Base-by-base conservation (phyloP, 305 asterid genomes). In the Ilex paraguariensis region DNA sequence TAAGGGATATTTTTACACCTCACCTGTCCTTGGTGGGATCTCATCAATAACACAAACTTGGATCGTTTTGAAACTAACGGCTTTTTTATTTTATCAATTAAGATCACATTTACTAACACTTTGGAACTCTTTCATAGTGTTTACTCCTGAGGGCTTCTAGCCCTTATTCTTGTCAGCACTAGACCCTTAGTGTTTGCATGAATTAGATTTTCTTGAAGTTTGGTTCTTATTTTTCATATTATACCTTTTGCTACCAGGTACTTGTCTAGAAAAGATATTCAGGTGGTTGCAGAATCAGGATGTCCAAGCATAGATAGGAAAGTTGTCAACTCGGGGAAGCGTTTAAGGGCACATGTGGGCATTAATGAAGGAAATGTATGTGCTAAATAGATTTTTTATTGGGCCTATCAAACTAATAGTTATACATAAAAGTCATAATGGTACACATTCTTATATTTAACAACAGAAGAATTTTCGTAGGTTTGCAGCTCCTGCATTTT, bases 291-390 rank as follows among this genome's bases (percentile, higher is more conserved):
- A 7, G 89, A 74, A 55, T 75, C 77, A 53, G 96, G 97, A 65
- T 92, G 97, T 73, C 98, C 98, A 17, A 85, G 85, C 84, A 75
- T 70, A 3, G 97, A 92, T 72, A 79, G 95, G 67, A 92, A 92
- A 77, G 90, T 92, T 64, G 95, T 89, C 71, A 89, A 92, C 87
- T 89, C 94, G 14, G 95, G 91, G 66, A 92, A 89, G 81, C 96
- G 95, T 59, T 75, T 89, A 53, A 77, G 98, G 73, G 88, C 92
- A 60, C 83, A 81, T 69, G 78, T 84, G 3, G 88, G 89, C 72
- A 73, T 79, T 42, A 74, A 84, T 52, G 97, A 92, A 79, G 97
- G 93, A 75, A 84, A 84, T 89, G 98, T 92, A 78, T 53, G 93
- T 70, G 32, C 65, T 36, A 33, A 31, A 28, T 7, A 42, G 5